These are phyloP conservation scores for Podaxis sp. DNA, from an alignment of 768 basidiomycete species.

Conservation along the genomic window DNA sequence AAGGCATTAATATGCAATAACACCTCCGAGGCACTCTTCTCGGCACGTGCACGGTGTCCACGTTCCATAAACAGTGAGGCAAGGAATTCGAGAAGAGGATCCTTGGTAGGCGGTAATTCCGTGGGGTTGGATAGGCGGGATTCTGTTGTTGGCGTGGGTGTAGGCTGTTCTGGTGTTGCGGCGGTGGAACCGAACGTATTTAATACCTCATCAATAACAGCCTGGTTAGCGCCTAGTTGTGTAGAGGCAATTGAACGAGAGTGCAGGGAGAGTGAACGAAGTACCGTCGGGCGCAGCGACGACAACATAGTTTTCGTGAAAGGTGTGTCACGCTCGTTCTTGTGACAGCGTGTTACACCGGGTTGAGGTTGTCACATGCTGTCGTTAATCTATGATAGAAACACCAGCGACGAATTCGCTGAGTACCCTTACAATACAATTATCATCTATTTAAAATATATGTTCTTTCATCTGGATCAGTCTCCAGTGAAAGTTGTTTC, in stretches of 20 bases:
- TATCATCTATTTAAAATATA: too few relatives aligned
- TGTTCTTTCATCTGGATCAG: too few relatives aligned
- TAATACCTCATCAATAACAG: conserved; percentile 20
- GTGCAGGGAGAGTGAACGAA: conserved; percentile 17
- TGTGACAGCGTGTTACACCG: background rate
- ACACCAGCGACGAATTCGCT: too few relatives aligned
- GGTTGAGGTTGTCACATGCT: too few relatives aligned
- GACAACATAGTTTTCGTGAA: conserved; percentile 17
- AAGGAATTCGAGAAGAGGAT: conserved; percentile 71
- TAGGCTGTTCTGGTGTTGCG: conserved; percentile 9
- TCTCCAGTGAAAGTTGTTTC: too few relatives aligned
- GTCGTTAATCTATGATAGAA: too few relatives aligned
- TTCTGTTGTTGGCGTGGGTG: background rate
- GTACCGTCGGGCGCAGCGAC: conserved; percentile 19
- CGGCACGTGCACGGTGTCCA: conserved; percentile 64
- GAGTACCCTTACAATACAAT: too few relatives aligned
- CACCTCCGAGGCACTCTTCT: conserved; percentile 53
- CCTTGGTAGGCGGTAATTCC: conserved; percentile 70
- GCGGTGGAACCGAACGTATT: conserved; percentile 13
- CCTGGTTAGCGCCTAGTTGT: conserved; percentile 17
- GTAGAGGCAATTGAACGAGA: conserved; percentile 11
- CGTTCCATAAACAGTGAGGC: conserved; percentile 58
- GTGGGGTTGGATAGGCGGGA: conserved; percentile 24
- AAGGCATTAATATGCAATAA: conserved; percentile 72
- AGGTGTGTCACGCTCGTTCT: background rate